Evolutionary conservation across 2,329 filamentous ascomycete species (phyloP).

Genomic region (Fusarium sp.): DNA sequence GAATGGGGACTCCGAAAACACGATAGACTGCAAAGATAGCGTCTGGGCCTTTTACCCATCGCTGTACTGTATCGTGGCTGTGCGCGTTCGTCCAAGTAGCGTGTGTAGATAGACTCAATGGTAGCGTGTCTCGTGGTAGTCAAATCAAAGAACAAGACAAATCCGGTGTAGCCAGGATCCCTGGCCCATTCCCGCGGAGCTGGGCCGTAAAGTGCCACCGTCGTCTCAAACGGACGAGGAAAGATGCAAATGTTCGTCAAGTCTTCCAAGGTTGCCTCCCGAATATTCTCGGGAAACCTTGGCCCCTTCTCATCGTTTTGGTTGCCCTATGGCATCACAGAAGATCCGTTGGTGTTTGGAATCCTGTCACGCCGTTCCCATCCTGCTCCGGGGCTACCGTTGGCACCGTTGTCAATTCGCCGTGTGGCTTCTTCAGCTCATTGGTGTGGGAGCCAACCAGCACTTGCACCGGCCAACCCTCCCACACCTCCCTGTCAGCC

Average conservation of each 20-base stretch:
- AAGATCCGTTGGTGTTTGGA: conserved; percentile 8
- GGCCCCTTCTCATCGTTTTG: neutral
- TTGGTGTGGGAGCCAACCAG: conserved; percentile 29
- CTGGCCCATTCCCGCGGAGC: conserved; percentile 6
- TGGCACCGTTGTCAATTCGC: conserved; percentile 8
- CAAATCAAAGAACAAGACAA: conserved; percentile 18
- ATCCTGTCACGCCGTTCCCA: conserved; percentile 15
- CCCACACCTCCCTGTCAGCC: conserved; percentile 46
- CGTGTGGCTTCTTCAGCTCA: conserved; percentile 25
- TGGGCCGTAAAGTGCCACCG: neutral
- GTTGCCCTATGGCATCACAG: conserved; percentile 8
- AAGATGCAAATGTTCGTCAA: neutral
- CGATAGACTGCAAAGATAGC: conserved; percentile 10
- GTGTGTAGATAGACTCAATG: conserved; percentile 14
- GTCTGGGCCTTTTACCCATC: conserved; percentile 7
- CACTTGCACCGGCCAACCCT: conserved; percentile 17
- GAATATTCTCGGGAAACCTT: neutral
- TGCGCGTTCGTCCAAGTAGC: conserved; percentile 5
- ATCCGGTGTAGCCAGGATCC: conserved; percentile 6
- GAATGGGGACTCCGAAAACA: conserved; percentile 7
- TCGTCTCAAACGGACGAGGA: neutral
- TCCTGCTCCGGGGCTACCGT: conserved; percentile 3
- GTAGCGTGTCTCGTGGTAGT: conserved; percentile 4
- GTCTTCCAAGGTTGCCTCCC: neutral
- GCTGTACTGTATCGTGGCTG: conserved; percentile 5